These are phyloP conservation scores for Silene latifolia DNA, from an alignment of 148 eudicot genomes.

Conservation along the genomic window DNA sequence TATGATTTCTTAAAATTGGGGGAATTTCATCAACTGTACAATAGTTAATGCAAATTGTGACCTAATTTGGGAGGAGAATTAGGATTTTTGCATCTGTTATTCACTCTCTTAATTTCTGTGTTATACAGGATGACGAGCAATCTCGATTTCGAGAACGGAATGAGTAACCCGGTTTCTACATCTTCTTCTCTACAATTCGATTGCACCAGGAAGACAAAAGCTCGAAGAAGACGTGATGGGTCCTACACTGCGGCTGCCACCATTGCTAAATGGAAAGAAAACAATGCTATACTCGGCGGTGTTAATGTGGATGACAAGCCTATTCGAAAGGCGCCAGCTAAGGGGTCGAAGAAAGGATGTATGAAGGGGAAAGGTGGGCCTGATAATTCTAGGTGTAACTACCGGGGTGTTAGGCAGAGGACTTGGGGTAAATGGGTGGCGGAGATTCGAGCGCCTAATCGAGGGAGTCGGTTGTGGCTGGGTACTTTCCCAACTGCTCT, in stretches of 20 bases:
- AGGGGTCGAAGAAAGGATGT: constrained; percentile 91
- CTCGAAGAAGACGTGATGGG: constrained; percentile 47
- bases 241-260: constrained; percentile 42
- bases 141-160: constrained; percentile 28
- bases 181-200: constrained; percentile 27
- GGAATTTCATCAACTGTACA: neutral
- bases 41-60: constrained; percentile 25
- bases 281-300: constrained; percentile 36
- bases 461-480: constrained; percentile 79
- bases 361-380: constrained; percentile 98
- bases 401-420: constrained; percentile 85
- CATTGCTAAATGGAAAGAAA: constrained; percentile 67
- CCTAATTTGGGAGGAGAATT: constrained; percentile 2
- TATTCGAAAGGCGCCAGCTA: constrained; percentile 60
- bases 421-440: constrained; percentile 99
- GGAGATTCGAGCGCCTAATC: constrained; percentile 73
- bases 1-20: too few relatives aligned
- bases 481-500: constrained; percentile 72
- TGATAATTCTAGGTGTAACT: constrained; percentile 52
- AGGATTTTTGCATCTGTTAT: neutral
- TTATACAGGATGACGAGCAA: constrained; percentile 32
- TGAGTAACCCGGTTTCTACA: constrained; percentile 26
- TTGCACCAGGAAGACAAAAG: constrained; percentile 53
- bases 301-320: constrained; percentile 24
- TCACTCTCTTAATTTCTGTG: too few relatives aligned